Conservation (phyloP, 2,329 filamentous ascomycete genomes). For the Aspergillus ruber region DNA sequence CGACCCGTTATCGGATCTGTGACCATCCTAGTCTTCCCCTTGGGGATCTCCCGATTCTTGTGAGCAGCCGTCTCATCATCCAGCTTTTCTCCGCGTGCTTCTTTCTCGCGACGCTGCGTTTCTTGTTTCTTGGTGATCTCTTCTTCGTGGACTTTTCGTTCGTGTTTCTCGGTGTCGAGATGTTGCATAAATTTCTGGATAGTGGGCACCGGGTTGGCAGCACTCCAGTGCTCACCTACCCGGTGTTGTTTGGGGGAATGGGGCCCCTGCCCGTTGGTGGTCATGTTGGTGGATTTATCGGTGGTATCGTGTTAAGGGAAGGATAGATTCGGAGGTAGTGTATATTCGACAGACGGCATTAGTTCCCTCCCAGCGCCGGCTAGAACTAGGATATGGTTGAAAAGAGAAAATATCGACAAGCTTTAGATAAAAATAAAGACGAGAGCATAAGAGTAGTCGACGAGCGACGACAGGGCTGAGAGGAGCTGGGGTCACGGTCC, state of each 20-base stretch:
- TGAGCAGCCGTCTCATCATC: conserved; percentile 45
- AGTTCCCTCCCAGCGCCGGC: too few species aligned
- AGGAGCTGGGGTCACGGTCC: background rate
- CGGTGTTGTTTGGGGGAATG: conserved; percentile 34
- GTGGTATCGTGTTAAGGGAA: too few species aligned
- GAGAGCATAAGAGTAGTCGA: too few species aligned
- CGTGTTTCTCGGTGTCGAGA: conserved; percentile 71
- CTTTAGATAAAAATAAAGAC: too few species aligned
- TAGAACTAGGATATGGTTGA: too few species aligned
- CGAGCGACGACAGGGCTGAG: background rate
- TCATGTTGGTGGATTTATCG: too few species aligned
- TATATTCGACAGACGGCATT: too few species aligned
- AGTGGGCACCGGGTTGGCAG: conserved; percentile 75
- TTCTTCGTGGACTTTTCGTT: conserved; percentile 52
- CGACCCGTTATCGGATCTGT: conserved; percentile 85
- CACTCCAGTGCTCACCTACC: conserved; percentile 69
- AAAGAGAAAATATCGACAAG: too few species aligned
- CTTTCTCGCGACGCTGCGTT: conserved; percentile 53
- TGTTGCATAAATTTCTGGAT: conserved; percentile 75
- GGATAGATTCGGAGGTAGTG: too few species aligned
- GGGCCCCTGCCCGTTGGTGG: conserved; percentile 3
- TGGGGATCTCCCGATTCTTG: conserved; percentile 38
- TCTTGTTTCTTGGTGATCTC: conserved; percentile 38
- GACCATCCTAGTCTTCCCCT: conserved; percentile 53
- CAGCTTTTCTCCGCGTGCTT: conserved; percentile 28